Evolutionary conservation across 441 rosid species (phyloP).

Genomic region (Theobroma grandiflorum): DNA sequence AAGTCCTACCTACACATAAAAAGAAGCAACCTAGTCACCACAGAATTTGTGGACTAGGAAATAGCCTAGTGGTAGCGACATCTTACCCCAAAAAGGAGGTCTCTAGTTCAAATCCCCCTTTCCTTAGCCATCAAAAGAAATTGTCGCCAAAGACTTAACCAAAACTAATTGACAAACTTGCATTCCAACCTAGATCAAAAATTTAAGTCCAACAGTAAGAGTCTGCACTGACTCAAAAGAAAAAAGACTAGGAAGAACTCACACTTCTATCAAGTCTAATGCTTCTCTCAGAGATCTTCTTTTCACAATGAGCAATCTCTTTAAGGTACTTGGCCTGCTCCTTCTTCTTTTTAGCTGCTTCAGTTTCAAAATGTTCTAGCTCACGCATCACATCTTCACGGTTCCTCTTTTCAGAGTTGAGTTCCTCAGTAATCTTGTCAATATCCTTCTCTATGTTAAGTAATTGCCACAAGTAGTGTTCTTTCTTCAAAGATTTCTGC

Average conservation of each 20-base stretch:
- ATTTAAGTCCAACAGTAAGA: background rate
- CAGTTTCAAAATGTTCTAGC: conserved; percentile 68
- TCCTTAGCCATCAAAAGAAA: conserved; percentile 12
- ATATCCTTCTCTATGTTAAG: conserved; percentile 81
- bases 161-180: conserved; percentile 7
- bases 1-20: background rate
- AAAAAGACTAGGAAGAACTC: conserved; percentile 47
- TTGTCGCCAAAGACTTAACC: conserved; percentile 8
- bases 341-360: conserved; percentile 72
- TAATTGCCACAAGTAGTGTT: conserved; percentile 89
- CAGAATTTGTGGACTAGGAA: background rate
- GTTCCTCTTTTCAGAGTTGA: conserved; percentile 68
- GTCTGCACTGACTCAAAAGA: conserved; percentile 4
- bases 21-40: conserved; percentile 15
- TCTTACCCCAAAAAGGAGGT: conserved; percentile 7
- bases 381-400: conserved; percentile 72
- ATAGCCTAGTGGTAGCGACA: background rate
- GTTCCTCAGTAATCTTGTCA: conserved; percentile 65
- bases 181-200: conserved; percentile 16
- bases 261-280: conserved; percentile 74
- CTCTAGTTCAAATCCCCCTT: background rate
- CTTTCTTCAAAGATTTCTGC: conserved; percentile 92
- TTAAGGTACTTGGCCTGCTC: conserved; percentile 85
- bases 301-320: conserved; percentile 80
- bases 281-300: conserved; percentile 84